Evolutionary conservation across 768 basidiomycete genomes (phyloP).

Genomic region (Mycena epipterygia): DNA sequence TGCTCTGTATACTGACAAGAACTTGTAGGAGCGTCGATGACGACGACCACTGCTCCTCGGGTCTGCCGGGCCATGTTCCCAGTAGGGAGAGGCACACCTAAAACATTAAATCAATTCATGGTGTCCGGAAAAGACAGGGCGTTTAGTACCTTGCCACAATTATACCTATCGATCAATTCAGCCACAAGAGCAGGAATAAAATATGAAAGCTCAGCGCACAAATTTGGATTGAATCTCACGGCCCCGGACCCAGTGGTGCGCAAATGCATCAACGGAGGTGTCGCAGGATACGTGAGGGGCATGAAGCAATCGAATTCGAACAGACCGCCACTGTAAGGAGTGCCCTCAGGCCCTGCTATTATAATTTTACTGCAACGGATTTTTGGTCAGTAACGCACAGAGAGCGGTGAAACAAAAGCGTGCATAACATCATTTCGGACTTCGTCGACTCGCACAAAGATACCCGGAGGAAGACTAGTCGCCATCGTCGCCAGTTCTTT

Average conservation of each 20-base stretch:
- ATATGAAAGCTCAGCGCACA: conserved; percentile 48
- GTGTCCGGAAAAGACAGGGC: too few relatives aligned
- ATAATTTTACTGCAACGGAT: conserved; percentile 60
- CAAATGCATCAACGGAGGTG: conserved; percentile 63
- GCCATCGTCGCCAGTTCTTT: conserved; percentile 70
- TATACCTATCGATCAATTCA: conserved; percentile 18
- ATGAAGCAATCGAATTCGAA: conserved; percentile 73
- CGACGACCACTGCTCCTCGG: conserved; percentile 62
- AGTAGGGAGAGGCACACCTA: conserved; percentile 69
- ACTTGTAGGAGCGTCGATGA: conserved; percentile 69
- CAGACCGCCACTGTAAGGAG: conserved; percentile 67
- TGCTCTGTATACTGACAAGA: conserved; percentile 69
- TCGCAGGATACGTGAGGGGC: conserved; percentile 63
- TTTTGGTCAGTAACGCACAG: conserved; percentile 28
- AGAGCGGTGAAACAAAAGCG: conserved; percentile 34
- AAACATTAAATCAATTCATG: conserved; percentile 35
- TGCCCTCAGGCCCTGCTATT: conserved; percentile 70
- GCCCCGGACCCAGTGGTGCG: conserved; percentile 64
- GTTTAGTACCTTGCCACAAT: conserved; percentile 26
- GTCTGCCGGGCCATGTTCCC: conserved; percentile 69
- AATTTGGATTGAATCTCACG: conserved; percentile 70
- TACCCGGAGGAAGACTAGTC: conserved; percentile 67
- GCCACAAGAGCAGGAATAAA: not conserved
- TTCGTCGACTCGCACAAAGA: conserved; percentile 71
- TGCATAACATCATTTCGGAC: conserved; percentile 69